Percentiles rank a stretch among this genome's conserved stretches.
phyloP scores from a whole-genome alignment of 164 flowering plant species.

The Santalum album region DNA sequence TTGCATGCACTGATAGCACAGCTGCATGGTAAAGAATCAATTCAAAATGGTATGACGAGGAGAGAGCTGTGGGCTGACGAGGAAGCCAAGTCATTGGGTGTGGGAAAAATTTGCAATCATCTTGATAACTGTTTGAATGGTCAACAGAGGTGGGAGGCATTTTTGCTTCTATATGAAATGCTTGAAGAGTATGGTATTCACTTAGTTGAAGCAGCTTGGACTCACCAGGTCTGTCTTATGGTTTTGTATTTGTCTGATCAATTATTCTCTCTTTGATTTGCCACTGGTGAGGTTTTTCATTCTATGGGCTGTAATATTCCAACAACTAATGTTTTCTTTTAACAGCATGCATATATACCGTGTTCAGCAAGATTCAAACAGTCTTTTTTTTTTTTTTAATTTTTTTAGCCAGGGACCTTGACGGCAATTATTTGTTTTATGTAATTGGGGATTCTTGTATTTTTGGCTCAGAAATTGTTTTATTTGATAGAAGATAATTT shows the following conservation, averaged over 20 bases:
- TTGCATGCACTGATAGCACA: slow-evolving; percentile 11
- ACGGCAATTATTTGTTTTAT: background rate
- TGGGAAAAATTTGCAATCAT: slow-evolving; percentile 34
- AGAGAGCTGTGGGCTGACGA: slow-evolving; percentile 78
- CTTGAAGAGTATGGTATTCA: slow-evolving; percentile 98
- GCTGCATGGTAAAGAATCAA: slow-evolving; percentile 18
- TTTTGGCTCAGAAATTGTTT: background rate
- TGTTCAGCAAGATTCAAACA: too few species aligned
- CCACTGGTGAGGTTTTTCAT: background rate
- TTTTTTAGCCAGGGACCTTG: too few species aligned
- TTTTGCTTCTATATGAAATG: slow-evolving; percentile 91
- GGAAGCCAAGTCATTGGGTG: slow-evolving; percentile 88
- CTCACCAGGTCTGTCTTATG: slow-evolving; percentile 63
- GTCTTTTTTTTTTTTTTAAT: too few species aligned
- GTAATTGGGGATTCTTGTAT: background rate
- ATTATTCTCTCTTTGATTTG: background rate
- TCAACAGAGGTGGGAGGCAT: slow-evolving; percentile 72
- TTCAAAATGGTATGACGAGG: slow-evolving; percentile 40
- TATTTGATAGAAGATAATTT: background rate
- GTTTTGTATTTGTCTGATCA: background rate
- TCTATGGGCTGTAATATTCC: background rate
- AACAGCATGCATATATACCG: too few species aligned
- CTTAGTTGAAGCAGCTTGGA: slow-evolving; percentile 98
- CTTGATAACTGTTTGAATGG: slow-evolving; percentile 21
- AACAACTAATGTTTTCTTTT: too few species aligned